Conservation (phyloP, 306 rosid species). For the Lathyrus sativus region DNA sequence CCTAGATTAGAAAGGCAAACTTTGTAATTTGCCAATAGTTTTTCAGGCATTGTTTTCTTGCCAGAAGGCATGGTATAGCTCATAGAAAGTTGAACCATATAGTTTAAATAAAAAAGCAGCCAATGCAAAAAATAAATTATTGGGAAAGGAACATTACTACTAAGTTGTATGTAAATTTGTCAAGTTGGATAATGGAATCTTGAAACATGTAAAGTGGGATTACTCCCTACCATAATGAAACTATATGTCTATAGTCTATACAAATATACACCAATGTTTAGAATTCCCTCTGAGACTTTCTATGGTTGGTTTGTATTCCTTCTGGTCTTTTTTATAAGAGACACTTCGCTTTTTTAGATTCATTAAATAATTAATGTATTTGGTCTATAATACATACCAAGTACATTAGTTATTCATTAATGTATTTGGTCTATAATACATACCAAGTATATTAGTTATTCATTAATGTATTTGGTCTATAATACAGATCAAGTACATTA, state of each 20-base stretch:
- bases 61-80: slow-evolving; percentile 16
- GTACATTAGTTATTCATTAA: too few species aligned
- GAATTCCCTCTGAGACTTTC: not conserved
- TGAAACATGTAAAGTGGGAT: slow-evolving; percentile 15
- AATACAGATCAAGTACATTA: too few species aligned
- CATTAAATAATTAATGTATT: too few species aligned
- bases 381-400: too few species aligned
- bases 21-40: slow-evolving; percentile 1
- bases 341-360: too few species aligned
- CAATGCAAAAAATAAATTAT: slow-evolving; percentile 3
- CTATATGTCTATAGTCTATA: not conserved
- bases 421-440: too few species aligned
- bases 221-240: not conserved
- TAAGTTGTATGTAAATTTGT: slow-evolving; percentile 15
- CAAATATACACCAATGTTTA: not conserved
- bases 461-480: too few species aligned
- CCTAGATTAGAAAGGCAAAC: slow-evolving; percentile 18
- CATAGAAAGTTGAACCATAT: not conserved
- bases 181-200: not conserved
- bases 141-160: slow-evolving; percentile 10
- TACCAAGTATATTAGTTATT: too few species aligned
- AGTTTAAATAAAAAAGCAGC: slow-evolving; percentile 11
- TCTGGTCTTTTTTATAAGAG: too few species aligned
- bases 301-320: not conserved
- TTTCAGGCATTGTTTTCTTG: slow-evolving; percentile 19